phyloP scores from a whole-genome alignment of 306 rosid genomes.

The Prunus campanulata region DNA sequence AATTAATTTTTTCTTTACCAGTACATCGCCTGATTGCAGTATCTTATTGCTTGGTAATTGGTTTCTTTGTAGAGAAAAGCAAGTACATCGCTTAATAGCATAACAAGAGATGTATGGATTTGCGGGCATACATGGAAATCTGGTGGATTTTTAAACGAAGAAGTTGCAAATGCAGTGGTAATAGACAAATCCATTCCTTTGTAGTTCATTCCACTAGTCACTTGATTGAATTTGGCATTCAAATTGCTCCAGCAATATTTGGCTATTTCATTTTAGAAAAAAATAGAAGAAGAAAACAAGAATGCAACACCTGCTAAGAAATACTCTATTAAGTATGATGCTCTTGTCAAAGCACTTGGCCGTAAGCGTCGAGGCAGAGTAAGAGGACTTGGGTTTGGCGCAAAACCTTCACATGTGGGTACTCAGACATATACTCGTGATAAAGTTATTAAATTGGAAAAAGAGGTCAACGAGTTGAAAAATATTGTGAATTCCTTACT shows the following conservation, averaged over 20 bases:
- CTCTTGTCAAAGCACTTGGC: not conserved
- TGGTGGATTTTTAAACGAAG: not conserved
- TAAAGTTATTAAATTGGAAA: not conserved
- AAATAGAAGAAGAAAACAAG: not conserved
- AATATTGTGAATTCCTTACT: not conserved
- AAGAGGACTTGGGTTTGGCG: no score
- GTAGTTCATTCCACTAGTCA: no score
- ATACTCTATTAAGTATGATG: no score
- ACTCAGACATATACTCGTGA: not conserved
- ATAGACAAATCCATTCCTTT: not conserved
- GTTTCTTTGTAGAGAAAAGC: not conserved
- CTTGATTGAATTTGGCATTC: no score
- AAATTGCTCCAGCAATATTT: not conserved
- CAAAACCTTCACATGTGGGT: no score
- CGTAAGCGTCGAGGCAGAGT: not conserved
- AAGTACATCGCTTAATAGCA: not conserved
- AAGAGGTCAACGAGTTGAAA: not conserved
- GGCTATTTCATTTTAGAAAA: not conserved
- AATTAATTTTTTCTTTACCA: not conserved
- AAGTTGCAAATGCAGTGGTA: not conserved
- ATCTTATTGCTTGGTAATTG: not conserved
- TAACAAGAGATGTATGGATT: not conserved
- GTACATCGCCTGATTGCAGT: no score
- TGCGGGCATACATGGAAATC: not conserved
- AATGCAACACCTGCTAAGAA: not conserved